Evolutionary conservation across 345 rosid species (phyloP).

Genomic region (Syzygium aromaticum): DNA sequence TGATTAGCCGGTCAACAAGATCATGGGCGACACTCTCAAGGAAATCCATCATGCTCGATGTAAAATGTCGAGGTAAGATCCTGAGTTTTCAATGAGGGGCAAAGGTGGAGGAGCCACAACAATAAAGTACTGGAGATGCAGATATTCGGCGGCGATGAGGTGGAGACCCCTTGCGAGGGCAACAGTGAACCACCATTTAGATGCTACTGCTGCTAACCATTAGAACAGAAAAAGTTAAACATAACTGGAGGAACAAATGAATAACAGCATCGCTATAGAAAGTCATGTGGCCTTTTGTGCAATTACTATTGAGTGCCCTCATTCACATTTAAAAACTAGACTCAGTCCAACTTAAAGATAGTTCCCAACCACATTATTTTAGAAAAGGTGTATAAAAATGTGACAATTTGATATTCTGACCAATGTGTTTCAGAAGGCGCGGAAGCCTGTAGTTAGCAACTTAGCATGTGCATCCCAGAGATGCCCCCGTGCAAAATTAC

Average conservation of each 20-base stretch:
- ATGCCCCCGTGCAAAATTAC: background rate
- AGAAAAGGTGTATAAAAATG: background rate
- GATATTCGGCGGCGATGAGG: background rate
- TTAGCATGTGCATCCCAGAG: background rate
- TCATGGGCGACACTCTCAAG: background rate
- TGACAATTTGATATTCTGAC: background rate
- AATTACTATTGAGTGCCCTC: background rate
- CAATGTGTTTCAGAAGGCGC: background rate
- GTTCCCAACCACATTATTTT: background rate
- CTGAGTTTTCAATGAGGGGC: background rate
- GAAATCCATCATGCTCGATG: background rate
- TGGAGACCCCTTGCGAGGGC: background rate
- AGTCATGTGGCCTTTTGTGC: background rate
- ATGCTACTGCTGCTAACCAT: background rate
- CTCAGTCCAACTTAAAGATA: background rate
- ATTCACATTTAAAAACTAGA: too few relatives aligned
- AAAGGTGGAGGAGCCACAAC: background rate
- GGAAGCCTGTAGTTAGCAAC: background rate
- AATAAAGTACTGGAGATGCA: background rate
- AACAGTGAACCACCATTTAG: background rate
- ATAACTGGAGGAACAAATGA: background rate
- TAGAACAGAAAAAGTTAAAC: background rate
- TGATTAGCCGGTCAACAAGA: background rate
- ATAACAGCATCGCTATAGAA: background rate
- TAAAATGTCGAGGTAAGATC: background rate